Evolutionary conservation across 805 yeast species (phyloP), one percentile per base, ranked within the genome.

Genomic region (Deakozyma indianensis): DNA sequence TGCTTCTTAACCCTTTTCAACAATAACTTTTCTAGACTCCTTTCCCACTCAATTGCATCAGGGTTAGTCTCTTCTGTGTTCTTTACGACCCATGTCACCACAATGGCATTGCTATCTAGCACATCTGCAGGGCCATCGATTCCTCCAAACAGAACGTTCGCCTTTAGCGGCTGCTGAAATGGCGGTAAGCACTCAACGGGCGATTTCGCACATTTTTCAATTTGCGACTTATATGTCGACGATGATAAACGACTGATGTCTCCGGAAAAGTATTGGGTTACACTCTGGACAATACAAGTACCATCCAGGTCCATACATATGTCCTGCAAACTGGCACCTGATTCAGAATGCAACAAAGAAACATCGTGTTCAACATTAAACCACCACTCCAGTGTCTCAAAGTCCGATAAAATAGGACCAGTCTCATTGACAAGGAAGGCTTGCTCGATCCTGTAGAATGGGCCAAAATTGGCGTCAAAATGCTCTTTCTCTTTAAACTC

Each of bases 111-210:
- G 0, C 96, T 70, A 0, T 74, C 60, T 22, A 82, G 59, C 1
- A 80, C 72, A 53, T 75, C 69, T 18, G 43, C 45, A 20, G 51
- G 48, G 3, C 65, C 69, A 23, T 64, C 67, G 3, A 63, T 58
- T 14, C 41, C 44, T 16, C 90, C 88, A 61, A 90, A 84, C 3
- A 90, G 59, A 18, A 86, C 53, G 45, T 79, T 75, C 23, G 77
- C 74, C 53, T 78, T 81, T 50, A 90, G 66, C 0, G 97, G 97
- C 59, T 87, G 96, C 56, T 85, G 95, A 62, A 88, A 90, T 0
- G 79, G 63, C 0, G 98, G 97, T 35, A 90, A 65, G 58, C 98
- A 90, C 50, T 75, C 80, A 1, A 90, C 96, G 0, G 97, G 97
- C 1, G 85, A 75, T 18, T 71, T 67, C 0, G 92, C 71, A 58